These are phyloP conservation scores for Ophidiomyces ophidiicola DNA, from an alignment of 2,329 filamentous ascomycete genomes.

Conservation along the genomic window DNA sequence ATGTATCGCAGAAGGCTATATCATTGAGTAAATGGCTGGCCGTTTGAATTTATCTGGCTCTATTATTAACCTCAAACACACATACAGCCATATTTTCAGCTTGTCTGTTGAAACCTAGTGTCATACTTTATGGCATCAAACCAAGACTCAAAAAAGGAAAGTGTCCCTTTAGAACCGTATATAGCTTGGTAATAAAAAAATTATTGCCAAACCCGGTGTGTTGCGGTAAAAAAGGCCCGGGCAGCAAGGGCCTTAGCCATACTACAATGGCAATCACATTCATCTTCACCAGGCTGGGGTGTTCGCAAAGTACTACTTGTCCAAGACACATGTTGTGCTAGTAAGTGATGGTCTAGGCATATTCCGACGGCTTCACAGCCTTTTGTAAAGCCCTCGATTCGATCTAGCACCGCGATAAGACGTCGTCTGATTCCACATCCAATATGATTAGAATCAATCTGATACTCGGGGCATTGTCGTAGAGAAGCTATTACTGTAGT, in stretches of 20 bases:
- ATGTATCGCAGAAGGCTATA: slow-evolving; percentile 34
- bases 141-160: background rate
- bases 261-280: background rate
- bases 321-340: too few species aligned
- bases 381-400: slow-evolving; percentile 27
- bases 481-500: slow-evolving; percentile 27
- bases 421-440: slow-evolving; percentile 34
- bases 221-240: slow-evolving; percentile 3
- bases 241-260: background rate
- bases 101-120: too few species aligned
- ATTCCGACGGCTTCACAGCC: slow-evolving; percentile 15
- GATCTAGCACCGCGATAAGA: slow-evolving; percentile 29
- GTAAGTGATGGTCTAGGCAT: slow-evolving; percentile 8
- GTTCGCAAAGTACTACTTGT: too few species aligned
- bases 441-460: slow-evolving; percentile 31
- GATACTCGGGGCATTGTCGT: slow-evolving; percentile 33
- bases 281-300: background rate
- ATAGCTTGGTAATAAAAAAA: too few species aligned
- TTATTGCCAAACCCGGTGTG: slow-evolving; percentile 3
- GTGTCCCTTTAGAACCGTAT: background rate
- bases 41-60: background rate
- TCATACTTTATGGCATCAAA: too few species aligned
- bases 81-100: too few species aligned
- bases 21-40: slow-evolving; percentile 29
- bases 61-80: too few species aligned